phyloP scores from a whole-genome alignment of 352 stramenopile species.

The Poterioochromonas sp. region DNA sequence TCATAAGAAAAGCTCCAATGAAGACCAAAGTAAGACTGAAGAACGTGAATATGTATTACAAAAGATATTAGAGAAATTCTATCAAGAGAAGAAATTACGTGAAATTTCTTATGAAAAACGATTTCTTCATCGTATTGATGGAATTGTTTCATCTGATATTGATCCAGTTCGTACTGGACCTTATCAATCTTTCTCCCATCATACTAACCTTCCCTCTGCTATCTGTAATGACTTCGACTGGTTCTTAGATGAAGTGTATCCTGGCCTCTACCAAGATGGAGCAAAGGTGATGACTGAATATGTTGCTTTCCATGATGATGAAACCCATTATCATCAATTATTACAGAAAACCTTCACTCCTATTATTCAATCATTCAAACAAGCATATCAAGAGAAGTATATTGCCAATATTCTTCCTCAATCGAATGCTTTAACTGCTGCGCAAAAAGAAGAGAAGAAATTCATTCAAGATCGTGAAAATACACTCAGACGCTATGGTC shows the following conservation, averaged over 20 bases:
- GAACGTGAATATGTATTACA: background rate
- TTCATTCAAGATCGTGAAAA: background rate
- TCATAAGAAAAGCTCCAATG: background rate
- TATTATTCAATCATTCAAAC: too few relatives aligned
- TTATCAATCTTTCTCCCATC: background rate
- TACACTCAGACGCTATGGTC: background rate
- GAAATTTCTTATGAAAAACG: background rate
- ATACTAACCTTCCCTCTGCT: background rate
- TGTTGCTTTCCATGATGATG: background rate
- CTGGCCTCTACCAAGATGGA: background rate
- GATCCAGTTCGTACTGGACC: background rate
- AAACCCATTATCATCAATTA: background rate
- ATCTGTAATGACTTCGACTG: background rate
- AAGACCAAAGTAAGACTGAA: too few relatives aligned
- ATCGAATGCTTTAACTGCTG: background rate
- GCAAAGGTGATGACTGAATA: background rate
- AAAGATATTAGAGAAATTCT: background rate
- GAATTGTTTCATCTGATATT: background rate
- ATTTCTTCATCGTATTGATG: background rate
- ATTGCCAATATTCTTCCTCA: background rate
- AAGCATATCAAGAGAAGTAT: background rate
- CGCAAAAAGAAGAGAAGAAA: background rate
- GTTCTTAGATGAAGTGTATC: conserved; percentile 14
- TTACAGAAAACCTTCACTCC: background rate
- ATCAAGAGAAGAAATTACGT: too few relatives aligned